These are phyloP conservation scores for Crataegus laevigata DNA, from an alignment of 306 rosid species.

Conservation along the genomic window DNA sequence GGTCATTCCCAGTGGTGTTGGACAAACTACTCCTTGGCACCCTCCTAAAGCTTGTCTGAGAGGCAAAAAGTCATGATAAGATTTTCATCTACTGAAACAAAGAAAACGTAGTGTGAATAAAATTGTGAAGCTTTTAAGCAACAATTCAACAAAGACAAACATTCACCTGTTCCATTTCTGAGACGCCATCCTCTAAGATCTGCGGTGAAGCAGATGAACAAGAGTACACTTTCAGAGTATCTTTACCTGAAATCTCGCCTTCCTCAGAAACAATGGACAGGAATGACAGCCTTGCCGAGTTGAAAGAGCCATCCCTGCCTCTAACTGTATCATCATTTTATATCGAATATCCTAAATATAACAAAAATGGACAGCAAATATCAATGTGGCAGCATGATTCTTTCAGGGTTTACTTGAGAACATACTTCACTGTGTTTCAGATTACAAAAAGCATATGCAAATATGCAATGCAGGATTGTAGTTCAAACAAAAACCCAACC, in stretches of 20 bases:
- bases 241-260: slow-evolving; percentile 40
- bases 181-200: slow-evolving; percentile 29
- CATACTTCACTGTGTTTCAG: background rate
- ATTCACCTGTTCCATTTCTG: slow-evolving; percentile 47
- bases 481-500: background rate
- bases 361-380: background rate
- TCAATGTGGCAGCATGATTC: background rate
- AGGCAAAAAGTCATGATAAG: slow-evolving; percentile 15
- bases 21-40: slow-evolving; percentile 22
- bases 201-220: slow-evolving; percentile 40
- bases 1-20: slow-evolving; percentile 17
- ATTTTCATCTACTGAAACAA: background rate
- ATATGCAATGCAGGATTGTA: background rate
- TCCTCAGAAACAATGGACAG: slow-evolving; percentile 50
- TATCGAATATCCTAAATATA: slow-evolving; percentile 4
- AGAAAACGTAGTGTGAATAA: background rate
- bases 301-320: slow-evolving; percentile 52
- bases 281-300: slow-evolving; percentile 43
- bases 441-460: background rate
- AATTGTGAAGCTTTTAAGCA: background rate
- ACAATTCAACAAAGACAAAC: slow-evolving; percentile 17
- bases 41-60: slow-evolving; percentile 39
- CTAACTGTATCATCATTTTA: slow-evolving; percentile 39
- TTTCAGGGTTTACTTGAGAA: background rate
- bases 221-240: slow-evolving; percentile 40